Conservation (phyloP, 2,329 filamentous ascomycete genomes). For the Fusarium incarnatum region DNA sequence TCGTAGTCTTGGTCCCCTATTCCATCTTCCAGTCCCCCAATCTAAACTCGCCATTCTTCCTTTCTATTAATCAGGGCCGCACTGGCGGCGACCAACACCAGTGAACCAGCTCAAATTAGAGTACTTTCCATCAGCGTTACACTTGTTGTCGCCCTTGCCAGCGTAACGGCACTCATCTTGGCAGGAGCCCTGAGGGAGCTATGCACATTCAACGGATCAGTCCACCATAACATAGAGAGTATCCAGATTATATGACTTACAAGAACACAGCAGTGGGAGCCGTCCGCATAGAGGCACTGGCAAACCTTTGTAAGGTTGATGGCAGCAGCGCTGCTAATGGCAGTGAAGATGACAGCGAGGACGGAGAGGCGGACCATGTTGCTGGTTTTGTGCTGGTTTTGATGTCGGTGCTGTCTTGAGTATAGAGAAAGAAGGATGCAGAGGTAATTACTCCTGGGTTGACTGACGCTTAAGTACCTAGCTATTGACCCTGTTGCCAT, state of each 20-base stretch:
- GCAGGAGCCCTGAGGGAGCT: neutral
- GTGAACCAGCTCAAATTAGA: neutral
- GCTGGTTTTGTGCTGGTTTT: neutral
- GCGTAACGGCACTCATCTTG: neutral
- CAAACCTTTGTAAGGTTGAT: neutral
- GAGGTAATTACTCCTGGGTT: neutral
- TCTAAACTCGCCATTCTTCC: neutral
- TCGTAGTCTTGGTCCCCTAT: neutral
- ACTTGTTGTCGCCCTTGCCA: neutral
- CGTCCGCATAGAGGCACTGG: neutral
- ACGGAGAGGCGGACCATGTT: neutral
- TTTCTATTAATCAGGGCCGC: neutral
- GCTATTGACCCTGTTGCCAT: neutral
- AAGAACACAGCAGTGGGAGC: neutral
- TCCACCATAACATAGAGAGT: neutral
- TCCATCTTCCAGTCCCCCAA: fast-evolving
- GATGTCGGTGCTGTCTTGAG: neutral
- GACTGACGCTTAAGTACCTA: neutral
- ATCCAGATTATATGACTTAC: neutral
- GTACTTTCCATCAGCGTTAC: neutral
- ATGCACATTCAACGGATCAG: too few species aligned
- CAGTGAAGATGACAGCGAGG: neutral
- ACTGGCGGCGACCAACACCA: neutral
- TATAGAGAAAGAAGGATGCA: neutral
- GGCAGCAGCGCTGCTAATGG: neutral